A percentile compares a stretch with the other conserved stretches of the same genome.
Evolutionary conservation across 805 yeast species (phyloP).

Genomic region (Metschnikowia continentalis): DNA sequence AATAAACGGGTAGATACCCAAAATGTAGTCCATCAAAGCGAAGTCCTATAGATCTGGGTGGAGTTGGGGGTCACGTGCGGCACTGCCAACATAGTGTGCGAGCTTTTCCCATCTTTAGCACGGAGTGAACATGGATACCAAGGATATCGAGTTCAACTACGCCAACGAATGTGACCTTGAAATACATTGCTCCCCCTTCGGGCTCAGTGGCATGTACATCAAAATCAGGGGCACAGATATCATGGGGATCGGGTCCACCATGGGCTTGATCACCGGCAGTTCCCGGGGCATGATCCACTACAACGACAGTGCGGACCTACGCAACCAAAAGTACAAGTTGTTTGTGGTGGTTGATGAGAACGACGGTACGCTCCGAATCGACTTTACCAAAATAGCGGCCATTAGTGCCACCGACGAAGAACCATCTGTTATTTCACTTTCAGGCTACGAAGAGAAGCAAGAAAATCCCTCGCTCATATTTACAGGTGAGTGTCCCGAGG

Average conservation of each 20-base stretch:
- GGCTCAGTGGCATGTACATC: constrained; percentile 48
- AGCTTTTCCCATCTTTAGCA: background rate
- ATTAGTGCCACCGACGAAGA: constrained; percentile 18
- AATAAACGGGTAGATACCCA: too few species aligned
- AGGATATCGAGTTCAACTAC: constrained; percentile 32
- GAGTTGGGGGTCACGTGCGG: background rate
- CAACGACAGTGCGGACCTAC: constrained; percentile 44
- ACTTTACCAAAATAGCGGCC: constrained; percentile 45
- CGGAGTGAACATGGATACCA: background rate
- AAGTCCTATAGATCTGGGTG: background rate
- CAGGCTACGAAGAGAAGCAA: constrained; percentile 26
- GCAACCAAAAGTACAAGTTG: constrained; percentile 45
- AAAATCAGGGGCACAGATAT: constrained; percentile 45
- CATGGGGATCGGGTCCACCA: constrained; percentile 53
- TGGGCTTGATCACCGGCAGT: constrained; percentile 53
- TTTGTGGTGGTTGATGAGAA: constrained; percentile 47
- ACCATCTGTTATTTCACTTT: constrained; percentile 19
- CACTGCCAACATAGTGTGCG: background rate
- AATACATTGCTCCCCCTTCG: constrained; percentile 55
- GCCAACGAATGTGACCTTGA: constrained; percentile 51
- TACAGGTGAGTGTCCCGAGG: constrained; percentile 49
- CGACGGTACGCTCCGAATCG: constrained; percentile 44
- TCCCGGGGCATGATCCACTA: constrained; percentile 48
- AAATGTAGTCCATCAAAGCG: too few species aligned
- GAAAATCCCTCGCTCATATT: constrained; percentile 47